A percentile compares a stretch with the other conserved stretches of the same genome.
These are phyloP conservation scores for Penicillium turbatum DNA, from an alignment of 495 filamentous ascomycete genomes.

Conservation along the genomic window DNA sequence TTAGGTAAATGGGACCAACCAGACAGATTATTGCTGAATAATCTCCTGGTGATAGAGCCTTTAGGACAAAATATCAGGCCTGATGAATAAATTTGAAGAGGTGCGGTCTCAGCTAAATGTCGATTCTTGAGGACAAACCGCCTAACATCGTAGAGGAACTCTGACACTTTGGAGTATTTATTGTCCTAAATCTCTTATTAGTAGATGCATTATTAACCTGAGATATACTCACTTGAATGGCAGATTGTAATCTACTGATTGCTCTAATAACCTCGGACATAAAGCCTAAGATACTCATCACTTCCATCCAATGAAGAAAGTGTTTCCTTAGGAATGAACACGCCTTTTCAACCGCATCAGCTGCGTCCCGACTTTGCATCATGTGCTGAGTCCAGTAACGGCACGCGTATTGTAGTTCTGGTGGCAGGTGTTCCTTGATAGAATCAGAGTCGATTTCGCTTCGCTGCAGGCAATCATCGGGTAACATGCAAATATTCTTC, in stretches of 20 bases:
- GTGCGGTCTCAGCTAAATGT: slow-evolving; percentile 27
- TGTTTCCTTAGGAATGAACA: slow-evolving; percentile 12
- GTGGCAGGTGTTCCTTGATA: slow-evolving; percentile 20
- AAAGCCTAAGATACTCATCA: slow-evolving; percentile 36
- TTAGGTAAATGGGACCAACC: slow-evolving; percentile 2
- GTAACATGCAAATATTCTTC: slow-evolving; percentile 18
- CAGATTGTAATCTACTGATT: no score
- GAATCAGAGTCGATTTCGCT: slow-evolving; percentile 21
- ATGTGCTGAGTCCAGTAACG: slow-evolving; percentile 44
- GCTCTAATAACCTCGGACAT: no score
- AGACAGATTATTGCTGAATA: slow-evolving; percentile 24
- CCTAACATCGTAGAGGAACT: no score
- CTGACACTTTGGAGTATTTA: no score
- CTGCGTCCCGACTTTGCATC: neutral
- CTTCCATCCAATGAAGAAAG: slow-evolving; percentile 47
- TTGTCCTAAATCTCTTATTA: no score
- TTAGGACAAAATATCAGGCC: slow-evolving; percentile 33
- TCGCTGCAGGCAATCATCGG: slow-evolving; percentile 15
- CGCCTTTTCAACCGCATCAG: no score
- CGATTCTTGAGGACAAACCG: slow-evolving; percentile 30
- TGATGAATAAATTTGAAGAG: slow-evolving; percentile 2
- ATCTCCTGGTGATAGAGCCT: no score
- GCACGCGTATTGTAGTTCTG: slow-evolving; percentile 37
- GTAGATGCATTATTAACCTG: no score
- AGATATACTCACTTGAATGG: no score